Evolutionary conservation across 768 basidiomycete genomes (phyloP).

Genomic region (Glaciozyma antarctica): DNA sequence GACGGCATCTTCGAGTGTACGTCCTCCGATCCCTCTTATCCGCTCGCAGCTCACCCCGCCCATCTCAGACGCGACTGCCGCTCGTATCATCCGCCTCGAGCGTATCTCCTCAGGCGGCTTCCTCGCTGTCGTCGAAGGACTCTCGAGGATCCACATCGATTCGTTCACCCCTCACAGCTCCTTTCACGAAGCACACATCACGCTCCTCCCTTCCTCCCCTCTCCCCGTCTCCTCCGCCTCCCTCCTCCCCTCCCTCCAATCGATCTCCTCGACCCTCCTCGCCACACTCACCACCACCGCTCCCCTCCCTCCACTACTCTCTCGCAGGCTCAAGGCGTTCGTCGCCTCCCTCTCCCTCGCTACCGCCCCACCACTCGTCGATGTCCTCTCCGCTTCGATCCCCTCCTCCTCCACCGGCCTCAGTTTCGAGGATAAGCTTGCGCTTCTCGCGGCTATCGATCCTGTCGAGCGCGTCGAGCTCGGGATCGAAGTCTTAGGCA

Average conservation of each 20-base stretch:
- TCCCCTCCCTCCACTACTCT: constrained; percentile 16
- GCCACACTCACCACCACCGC: constrained; percentile 20
- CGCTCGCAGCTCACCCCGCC: neutral
- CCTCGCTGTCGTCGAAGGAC: constrained; percentile 25
- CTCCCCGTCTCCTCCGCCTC: neutral
- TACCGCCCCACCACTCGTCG: constrained; percentile 32
- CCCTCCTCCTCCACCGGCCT: constrained; percentile 26
- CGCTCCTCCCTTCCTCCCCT: constrained; percentile 3
- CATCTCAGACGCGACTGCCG: constrained; percentile 18
- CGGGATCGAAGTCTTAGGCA: constrained; percentile 30
- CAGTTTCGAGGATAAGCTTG: constrained; percentile 34
- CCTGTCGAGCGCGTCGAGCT: constrained; percentile 26
- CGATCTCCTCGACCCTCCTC: constrained; percentile 7
- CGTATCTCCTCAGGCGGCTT: constrained; percentile 15
- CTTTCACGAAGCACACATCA: constrained; percentile 21
- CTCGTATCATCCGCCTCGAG: constrained; percentile 31
- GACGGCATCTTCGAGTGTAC: constrained; percentile 26
- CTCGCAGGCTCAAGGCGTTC: constrained; percentile 30
- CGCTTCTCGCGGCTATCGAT: constrained; percentile 34
- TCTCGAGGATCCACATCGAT: constrained; percentile 27
- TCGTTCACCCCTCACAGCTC: constrained; percentile 3
- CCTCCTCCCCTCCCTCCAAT: constrained; percentile 5
- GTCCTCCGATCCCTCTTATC: neutral
- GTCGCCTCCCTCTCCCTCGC: constrained; percentile 24
- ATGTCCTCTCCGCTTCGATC: constrained; percentile 33